Conservation (phyloP, 1,139 yeast species). For the Pichia sp. region DNA sequence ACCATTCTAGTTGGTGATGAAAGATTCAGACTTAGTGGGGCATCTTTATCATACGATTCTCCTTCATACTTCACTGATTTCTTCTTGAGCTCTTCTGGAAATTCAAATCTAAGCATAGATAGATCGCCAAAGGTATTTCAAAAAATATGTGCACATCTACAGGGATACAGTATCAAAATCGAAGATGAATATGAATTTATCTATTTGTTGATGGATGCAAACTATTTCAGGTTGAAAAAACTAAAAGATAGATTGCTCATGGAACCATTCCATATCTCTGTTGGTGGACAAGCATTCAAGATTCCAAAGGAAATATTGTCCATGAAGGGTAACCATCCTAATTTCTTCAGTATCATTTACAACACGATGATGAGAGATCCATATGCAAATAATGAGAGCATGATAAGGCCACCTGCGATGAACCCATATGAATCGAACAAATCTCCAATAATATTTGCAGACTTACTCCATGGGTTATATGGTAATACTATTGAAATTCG, state of each 20-base stretch:
- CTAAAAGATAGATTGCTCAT: slow-evolving; percentile 49
- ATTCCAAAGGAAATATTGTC: slow-evolving; percentile 54
- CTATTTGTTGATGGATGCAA: slow-evolving; percentile 68
- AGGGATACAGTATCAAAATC: slow-evolving; percentile 68
- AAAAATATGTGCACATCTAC: slow-evolving; percentile 66
- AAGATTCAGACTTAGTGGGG: slow-evolving; percentile 66
- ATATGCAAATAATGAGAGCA: slow-evolving; percentile 37
- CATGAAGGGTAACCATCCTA: slow-evolving; percentile 69
- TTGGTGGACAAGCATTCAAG: slow-evolving; percentile 62
- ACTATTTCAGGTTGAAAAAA: slow-evolving; percentile 64
- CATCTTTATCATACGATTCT: slow-evolving; percentile 79
- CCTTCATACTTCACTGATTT: slow-evolving; percentile 61
- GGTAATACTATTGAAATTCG: slow-evolving; percentile 51
- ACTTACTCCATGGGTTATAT: slow-evolving; percentile 53
- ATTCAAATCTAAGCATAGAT: slow-evolving; percentile 61
- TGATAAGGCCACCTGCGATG: slow-evolving; percentile 78
- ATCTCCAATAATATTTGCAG: slow-evolving; percentile 57
- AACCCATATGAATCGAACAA: slow-evolving; percentile 55
- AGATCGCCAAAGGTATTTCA: slow-evolving; percentile 72
- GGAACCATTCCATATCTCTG: slow-evolving; percentile 56
- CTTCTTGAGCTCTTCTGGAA: slow-evolving; percentile 39
- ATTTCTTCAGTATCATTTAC: slow-evolving; percentile 66
- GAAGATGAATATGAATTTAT: slow-evolving; percentile 59
- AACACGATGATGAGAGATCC: slow-evolving; percentile 51
- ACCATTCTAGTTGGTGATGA: slow-evolving; percentile 72